A percentile compares a stretch with the other conserved stretches of the same genome.
phyloP scores from a whole-genome alignment of 805 yeast genomes.

The Isabelozyma heimii region DNA sequence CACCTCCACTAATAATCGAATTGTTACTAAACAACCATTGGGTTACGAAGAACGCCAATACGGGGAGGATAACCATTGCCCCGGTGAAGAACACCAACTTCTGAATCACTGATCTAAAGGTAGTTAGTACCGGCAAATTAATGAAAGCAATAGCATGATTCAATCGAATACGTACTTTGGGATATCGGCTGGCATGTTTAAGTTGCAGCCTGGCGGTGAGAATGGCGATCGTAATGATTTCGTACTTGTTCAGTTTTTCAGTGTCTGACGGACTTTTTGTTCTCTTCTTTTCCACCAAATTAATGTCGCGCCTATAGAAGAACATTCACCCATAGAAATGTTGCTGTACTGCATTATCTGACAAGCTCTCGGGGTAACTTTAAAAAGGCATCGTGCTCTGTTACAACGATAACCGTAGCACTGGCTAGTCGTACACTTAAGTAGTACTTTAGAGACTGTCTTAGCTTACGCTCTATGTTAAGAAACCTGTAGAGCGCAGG shows the following conservation, averaged over 20 bases:
- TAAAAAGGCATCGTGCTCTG: too few relatives aligned
- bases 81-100: slow-evolving; percentile 73
- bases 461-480: too few relatives aligned
- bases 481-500: too few relatives aligned
- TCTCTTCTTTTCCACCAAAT: not conserved
- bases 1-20: slow-evolving; percentile 70
- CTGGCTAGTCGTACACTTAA: too few relatives aligned
- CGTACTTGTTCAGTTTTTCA: not conserved
- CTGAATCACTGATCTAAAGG: slow-evolving; percentile 53
- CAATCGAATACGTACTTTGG: slow-evolving; percentile 43
- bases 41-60: slow-evolving; percentile 56
- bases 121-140: slow-evolving; percentile 8
- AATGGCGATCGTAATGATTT: not conserved
- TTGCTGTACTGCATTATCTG: too few relatives aligned
- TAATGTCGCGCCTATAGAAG: too few relatives aligned
- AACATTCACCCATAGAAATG: too few relatives aligned
- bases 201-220: not conserved
- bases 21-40: slow-evolving; percentile 46
- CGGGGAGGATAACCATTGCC: slow-evolving; percentile 70
- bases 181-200: slow-evolving; percentile 37
- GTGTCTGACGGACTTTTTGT: not conserved
- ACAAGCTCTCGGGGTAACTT: too few relatives aligned
- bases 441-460: too few relatives aligned
- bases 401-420: too few relatives aligned
- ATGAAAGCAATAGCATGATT: too few relatives aligned